phyloP scores from a whole-genome alignment of 331 rosid species.

The Pyrus hybrid region DNA sequence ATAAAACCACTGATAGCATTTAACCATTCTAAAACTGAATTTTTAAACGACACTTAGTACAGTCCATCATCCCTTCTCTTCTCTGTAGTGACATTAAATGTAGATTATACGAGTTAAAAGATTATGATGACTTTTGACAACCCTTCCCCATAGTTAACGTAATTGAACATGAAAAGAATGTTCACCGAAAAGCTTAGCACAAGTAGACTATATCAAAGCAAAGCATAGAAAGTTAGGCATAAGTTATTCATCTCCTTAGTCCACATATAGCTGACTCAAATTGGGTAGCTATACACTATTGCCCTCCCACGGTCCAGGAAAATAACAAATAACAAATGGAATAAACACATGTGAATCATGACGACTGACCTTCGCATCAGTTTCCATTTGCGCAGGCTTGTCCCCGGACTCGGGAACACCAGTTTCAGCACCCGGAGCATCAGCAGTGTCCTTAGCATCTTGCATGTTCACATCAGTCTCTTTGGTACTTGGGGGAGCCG shows the following conservation, averaged over 20 bases:
- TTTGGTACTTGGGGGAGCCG: slow-evolving; percentile 33
- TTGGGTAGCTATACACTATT: not conserved
- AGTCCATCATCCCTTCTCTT: not conserved
- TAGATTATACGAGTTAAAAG: not conserved
- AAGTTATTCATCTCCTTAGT: not conserved
- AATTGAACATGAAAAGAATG: not conserved
- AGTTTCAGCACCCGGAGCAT: slow-evolving; percentile 45
- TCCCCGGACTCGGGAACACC: slow-evolving; percentile 61
- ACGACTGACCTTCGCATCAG: slow-evolving; percentile 61
- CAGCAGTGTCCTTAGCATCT: slow-evolving; percentile 54
- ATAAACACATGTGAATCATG: not conserved
- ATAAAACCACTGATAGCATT: not conserved
- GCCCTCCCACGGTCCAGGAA: not conserved
- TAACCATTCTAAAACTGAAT: not conserved
- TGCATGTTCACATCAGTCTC: slow-evolving; percentile 70
- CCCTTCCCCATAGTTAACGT: not conserved
- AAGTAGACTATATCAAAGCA: not conserved
- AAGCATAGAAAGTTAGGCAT: not conserved
- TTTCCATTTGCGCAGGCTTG: slow-evolving; percentile 76
- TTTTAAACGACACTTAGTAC: not conserved
- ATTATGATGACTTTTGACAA: not conserved
- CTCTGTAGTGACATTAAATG: not conserved
- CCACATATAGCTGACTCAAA: not conserved
- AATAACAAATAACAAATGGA: not conserved
- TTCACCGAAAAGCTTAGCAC: not conserved